A percentile compares a stretch with the other conserved stretches of the same genome.
phyloP scores from a whole-genome alignment of 495 filamentous ascomycete genomes.

The Aspergillus diversus region DNA sequence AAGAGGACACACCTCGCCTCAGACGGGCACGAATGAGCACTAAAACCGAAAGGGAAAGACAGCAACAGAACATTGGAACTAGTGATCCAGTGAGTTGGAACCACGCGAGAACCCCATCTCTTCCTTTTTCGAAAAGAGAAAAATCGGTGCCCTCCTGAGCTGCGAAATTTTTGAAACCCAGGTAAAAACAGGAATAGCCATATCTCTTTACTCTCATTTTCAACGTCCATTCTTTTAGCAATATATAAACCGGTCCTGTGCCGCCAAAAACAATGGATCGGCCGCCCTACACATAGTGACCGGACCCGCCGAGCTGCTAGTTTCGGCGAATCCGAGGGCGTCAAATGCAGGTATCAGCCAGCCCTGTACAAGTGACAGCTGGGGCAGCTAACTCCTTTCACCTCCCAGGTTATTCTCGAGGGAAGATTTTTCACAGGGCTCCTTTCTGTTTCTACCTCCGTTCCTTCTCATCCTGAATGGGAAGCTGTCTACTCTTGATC shows the following conservation, averaged over 20 bases:
- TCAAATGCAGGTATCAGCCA: conserved; percentile 23
- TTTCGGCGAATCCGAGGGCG: background rate
- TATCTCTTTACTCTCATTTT: background rate
- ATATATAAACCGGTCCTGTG: background rate
- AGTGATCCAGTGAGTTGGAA: background rate
- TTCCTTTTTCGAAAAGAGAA: background rate
- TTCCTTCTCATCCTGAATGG: background rate
- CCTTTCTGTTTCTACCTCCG: background rate
- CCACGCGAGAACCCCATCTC: background rate
- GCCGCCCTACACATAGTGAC: conserved; percentile 29
- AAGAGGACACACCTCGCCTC: background rate
- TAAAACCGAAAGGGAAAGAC: background rate
- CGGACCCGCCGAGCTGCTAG: conserved; percentile 9
- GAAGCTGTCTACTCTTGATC: background rate
- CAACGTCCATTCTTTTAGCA: background rate
- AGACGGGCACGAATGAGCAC: background rate
- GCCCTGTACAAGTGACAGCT: conserved; percentile 20
- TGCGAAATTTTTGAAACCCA: no score
- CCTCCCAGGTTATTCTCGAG: conserved; percentile 9
- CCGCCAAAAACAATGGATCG: background rate
- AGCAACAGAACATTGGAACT: background rate
- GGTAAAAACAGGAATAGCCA: no score
- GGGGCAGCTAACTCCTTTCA: conserved; percentile 9
- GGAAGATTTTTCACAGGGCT: conserved; percentile 1
- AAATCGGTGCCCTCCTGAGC: no score